Evolutionary conservation across 1,284 basidiomycete species (phyloP), one percentile per base, ranked within the genome.

Genomic region (Apiotrichum gamsii): DNA sequence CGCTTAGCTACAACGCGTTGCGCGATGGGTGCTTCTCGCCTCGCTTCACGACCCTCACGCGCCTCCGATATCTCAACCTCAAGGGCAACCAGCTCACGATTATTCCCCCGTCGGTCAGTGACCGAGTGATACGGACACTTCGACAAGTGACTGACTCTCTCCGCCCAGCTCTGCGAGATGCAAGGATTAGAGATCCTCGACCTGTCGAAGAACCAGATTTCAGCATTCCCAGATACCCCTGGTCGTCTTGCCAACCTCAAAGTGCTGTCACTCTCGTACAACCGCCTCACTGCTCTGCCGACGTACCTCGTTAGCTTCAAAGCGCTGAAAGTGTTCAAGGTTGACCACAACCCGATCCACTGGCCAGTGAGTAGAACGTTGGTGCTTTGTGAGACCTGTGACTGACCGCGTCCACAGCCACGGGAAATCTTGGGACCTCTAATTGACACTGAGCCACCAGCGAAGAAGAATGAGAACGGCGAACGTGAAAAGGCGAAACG

Each of bases 151-250:
- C 34, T 11, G 14, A 20, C 34, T 19, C 21, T 35, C 24, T 33
- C 25, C 16, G 18, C 19, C 38, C 59, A 95, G 90, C 77, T 96
- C 44, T 87, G 86, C 43, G 75, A 82, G 19, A 84, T 98, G 75
- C 82, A 86, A 6, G 83, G 85, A 4, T 78, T 98, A 52, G 93
- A 98, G 72, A 95, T 94, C 48, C 76, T 98, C 52, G 94, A 98
- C 70, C 80, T 98, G 39, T 91, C 89, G 57, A 83, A 89, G 57
- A 98, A 98, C 75, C 90, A 85, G 74, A 82, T 98, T 62, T 82
- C 81, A 61, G 75, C 78, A 39, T 74, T 97, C 30, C 94, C 94
- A 9, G 74, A 80, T 2, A 76, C 82, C 48, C 87, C 93, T 4
- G 91, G 91, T 15, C 80, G 82, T 5, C 78, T 98, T 15, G 74